A percentile compares a stretch with the other conserved stretches of the same genome.
Evolutionary conservation across 2,329 filamentous ascomycete species (phyloP).

Genomic region (Ophiostoma sp.): DNA sequence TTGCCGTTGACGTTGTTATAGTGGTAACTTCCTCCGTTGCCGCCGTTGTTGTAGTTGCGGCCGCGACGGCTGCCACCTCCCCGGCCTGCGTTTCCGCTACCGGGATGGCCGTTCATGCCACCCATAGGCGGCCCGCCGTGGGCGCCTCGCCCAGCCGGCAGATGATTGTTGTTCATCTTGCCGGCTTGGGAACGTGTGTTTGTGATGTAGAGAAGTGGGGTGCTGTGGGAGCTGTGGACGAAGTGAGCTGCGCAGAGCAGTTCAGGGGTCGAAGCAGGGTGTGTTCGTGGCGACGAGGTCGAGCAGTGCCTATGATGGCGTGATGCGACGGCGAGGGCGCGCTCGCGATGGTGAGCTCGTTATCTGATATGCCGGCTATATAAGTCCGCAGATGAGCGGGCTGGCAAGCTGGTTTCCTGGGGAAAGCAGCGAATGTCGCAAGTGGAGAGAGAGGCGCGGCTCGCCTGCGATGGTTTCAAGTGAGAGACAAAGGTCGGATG

Average conservation of each 20-base stretch:
- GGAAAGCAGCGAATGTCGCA: neutral
- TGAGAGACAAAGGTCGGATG: conserved; percentile 11
- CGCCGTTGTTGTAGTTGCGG: conserved; percentile 26
- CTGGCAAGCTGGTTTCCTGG: neutral
- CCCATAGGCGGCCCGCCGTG: conserved; percentile 41
- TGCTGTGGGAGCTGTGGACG: neutral
- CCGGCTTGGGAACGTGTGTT: conserved; percentile 51
- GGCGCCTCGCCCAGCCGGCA: conserved; percentile 64
- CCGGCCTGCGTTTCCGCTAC: conserved; percentile 29
- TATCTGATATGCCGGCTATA: neutral
- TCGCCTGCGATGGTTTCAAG: neutral
- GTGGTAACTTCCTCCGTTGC: conserved; percentile 26
- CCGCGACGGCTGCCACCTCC: conserved; percentile 37
- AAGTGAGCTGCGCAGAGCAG: neutral
- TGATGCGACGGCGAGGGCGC: conserved; percentile 31
- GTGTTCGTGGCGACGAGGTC: conserved; percentile 19
- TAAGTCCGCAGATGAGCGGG: neutral
- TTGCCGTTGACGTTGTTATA: conserved; percentile 19
- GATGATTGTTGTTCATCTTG: conserved; percentile 73
- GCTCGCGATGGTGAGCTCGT: conserved; percentile 17
- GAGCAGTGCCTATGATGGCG: neutral
- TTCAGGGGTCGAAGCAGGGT: conserved; percentile 13
- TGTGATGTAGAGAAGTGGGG: neutral
- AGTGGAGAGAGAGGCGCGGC: neutral
- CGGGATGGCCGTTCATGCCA: conserved; percentile 30